These are phyloP conservation scores for Diaporthe vexans DNA, from an alignment of 2,329 filamentous ascomycete species.

Conservation along the genomic window DNA sequence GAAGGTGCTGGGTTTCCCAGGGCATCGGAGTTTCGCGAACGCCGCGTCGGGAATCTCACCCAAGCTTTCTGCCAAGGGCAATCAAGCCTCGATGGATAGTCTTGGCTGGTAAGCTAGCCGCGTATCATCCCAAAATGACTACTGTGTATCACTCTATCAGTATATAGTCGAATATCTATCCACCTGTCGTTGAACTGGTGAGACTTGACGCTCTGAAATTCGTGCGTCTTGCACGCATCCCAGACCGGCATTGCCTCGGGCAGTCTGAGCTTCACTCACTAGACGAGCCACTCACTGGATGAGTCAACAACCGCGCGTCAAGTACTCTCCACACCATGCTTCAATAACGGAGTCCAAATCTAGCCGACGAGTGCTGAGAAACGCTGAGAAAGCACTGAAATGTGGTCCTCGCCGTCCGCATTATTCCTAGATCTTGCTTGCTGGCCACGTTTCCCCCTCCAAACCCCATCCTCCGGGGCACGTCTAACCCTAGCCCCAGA, in stretches of 20 bases:
- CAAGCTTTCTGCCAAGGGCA: constrained; percentile 20
- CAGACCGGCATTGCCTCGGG: no score
- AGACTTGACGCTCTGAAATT: no score
- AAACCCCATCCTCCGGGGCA: constrained; percentile 12
- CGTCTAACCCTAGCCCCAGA: constrained; percentile 28
- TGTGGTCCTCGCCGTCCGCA: neutral
- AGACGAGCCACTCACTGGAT: neutral
- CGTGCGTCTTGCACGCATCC: no score
- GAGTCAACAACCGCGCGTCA: constrained; percentile 1
- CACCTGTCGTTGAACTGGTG: no score
- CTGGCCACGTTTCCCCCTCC: neutral
- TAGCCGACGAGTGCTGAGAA: neutral
- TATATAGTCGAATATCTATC: no score
- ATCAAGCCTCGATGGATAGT: neutral
- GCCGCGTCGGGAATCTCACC: constrained; percentile 11
- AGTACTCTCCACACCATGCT: neutral
- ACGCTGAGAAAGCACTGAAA: neutral
- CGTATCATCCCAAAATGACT: neutral
- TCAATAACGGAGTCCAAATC: neutral
- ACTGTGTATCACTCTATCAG: neutral
- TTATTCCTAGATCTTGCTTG: neutral
- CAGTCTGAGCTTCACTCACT: neutral
- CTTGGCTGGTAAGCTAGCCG: neutral
- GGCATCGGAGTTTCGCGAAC: neutral
- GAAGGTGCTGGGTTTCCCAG: neutral